Conservation (phyloP, 208 protist species). For the Leishmania martiniquensis region DNA sequence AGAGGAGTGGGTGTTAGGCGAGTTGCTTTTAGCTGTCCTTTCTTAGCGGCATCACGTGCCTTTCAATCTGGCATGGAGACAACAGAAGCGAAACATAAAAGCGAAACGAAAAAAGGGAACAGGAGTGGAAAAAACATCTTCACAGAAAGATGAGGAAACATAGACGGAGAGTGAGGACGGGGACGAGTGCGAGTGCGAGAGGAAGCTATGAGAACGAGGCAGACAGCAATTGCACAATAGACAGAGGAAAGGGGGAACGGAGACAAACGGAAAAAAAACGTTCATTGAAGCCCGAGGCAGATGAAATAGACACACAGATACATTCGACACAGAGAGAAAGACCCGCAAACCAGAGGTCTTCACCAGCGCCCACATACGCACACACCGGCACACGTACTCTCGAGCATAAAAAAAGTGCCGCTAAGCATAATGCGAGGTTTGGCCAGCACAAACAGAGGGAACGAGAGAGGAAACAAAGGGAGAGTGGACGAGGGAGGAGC, state of each 20-base stretch:
- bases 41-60: not conserved
- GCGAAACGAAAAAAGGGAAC: not conserved
- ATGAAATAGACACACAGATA: not conserved
- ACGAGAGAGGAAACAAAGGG: not conserved
- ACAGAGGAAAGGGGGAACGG: not conserved
- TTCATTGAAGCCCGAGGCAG: not conserved
- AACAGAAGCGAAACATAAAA: not conserved
- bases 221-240: not conserved
- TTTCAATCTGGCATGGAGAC: not conserved
- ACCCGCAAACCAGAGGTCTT: not conserved
- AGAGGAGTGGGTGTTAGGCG: too few relatives aligned
- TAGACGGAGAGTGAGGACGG: not conserved
- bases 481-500: not conserved
- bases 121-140: not conserved
- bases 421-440: not conserved
- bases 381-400: not conserved
- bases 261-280: not conserved
- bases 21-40: not conserved
- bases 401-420: not conserved
- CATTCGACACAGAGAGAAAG: not conserved
- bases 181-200: not conserved
- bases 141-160: not conserved
- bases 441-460: not conserved
- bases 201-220: conserved; percentile 5
- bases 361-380: not conserved